Evolutionary conservation across 83 land plant genomes (phyloP).

Genomic region (Picea mariana): DNA sequence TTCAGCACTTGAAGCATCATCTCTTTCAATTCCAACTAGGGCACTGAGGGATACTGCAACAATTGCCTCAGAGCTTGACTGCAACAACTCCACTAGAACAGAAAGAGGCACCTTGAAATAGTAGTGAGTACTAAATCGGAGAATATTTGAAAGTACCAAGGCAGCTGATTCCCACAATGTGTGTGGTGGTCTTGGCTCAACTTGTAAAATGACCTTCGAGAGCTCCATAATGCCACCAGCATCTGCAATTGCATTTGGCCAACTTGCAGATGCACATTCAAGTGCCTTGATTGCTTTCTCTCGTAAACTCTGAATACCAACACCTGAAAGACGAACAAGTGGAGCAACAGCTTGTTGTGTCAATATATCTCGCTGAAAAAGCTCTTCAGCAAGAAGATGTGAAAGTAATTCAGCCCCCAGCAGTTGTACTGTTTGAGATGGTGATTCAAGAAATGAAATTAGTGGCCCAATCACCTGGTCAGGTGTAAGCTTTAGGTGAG

Average conservation of each 20-base stretch:
- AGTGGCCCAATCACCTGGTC: conserved; percentile 34
- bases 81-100: conserved; percentile 22
- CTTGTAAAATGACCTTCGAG: conserved; percentile 24
- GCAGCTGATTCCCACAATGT: conserved; percentile 31
- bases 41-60: conserved; percentile 22
- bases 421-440: conserved; percentile 23
- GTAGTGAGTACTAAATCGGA: background rate
- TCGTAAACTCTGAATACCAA: conserved; percentile 11
- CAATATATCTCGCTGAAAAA: conserved; percentile 8
- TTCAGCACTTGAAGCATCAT: conserved; percentile 26
- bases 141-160: conserved; percentile 15
- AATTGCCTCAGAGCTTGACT: conserved; percentile 15
- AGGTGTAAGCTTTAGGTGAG: no score
- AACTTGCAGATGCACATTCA: conserved; percentile 14
- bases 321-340: conserved; percentile 18
- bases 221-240: conserved; percentile 20
- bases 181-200: conserved; percentile 28
- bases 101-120: conserved; percentile 21
- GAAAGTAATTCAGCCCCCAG: conserved; percentile 27
- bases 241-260: conserved; percentile 28
- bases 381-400: conserved; percentile 21
- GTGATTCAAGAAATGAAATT: conserved; percentile 15
- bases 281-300: conserved; percentile 21
- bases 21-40: conserved; percentile 14
- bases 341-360: conserved; percentile 6